Evolutionary conservation across 345 rosid species (phyloP).

Genomic region (Gossypium mustelinum): DNA sequence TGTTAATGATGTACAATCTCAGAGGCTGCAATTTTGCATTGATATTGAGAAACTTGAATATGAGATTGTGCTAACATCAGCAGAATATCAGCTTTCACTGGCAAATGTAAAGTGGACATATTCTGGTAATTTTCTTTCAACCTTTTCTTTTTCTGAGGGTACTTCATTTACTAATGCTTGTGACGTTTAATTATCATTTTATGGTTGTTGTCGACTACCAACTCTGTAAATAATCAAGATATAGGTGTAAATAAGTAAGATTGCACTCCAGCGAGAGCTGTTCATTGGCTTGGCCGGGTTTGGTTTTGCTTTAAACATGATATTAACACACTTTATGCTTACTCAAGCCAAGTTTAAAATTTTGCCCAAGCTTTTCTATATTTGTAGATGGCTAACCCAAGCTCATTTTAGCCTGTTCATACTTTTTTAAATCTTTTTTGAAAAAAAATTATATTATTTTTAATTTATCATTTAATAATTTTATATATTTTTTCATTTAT

Average conservation of each 20-base stretch:
- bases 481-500: too few relatives aligned
- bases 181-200: background rate
- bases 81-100: conserved; percentile 72
- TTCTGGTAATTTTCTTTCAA: conserved; percentile 43
- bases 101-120: conserved; percentile 61
- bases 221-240: conserved; percentile 2
- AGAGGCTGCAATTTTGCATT: conserved; percentile 40
- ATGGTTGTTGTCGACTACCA: conserved; percentile 12
- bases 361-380: too few relatives aligned
- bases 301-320: too few relatives aligned
- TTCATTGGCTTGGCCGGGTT: too few relatives aligned
- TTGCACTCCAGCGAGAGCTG: background rate
- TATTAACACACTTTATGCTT: too few relatives aligned
- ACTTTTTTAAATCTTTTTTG: too few relatives aligned
- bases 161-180: background rate
- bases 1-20: conserved; percentile 38
- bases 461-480: too few relatives aligned
- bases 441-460: too few relatives aligned
- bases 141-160: background rate
- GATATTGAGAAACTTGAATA: conserved; percentile 66
- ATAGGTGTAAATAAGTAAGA: background rate
- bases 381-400: too few relatives aligned
- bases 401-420: too few relatives aligned
- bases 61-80: conserved; percentile 77
- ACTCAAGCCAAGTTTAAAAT: too few relatives aligned